Evolutionary conservation across 371 early-diverging fungal genomes (phyloP), one percentile per base, ranked within the genome.

Genomic region (Fennellomyces sp.): DNA sequence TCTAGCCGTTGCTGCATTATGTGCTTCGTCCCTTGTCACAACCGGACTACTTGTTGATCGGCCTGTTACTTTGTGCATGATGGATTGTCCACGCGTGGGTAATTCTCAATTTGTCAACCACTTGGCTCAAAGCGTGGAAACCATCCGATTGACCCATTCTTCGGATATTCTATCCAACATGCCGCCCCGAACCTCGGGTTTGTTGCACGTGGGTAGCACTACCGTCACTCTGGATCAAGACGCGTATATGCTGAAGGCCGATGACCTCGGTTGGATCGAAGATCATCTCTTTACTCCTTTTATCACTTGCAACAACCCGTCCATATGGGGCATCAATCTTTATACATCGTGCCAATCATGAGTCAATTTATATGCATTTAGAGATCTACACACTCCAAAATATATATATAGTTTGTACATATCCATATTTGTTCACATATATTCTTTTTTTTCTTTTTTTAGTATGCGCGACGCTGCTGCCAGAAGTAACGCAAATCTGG

Each of bases 1-100:
- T 29, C 27, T 63, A 76, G 76, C 73, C 35, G 70, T 70, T 21
- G 76, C 73, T 7, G 65, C 73, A 30, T 53, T 76, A 21, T 76
- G 76, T 58, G 73, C 76, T 55, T 76, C 62, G 11, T 72, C 76
- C 5, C 39, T 76, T n/a, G 61, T 68, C 27, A 70, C 67, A 2
- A 76, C 73, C 0, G 56, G 64, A 30, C 49, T 76, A 28, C 60
- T 75, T 6, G 56, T 62, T 25, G 58, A 72, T 45, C 60, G 76
- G 36, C 17, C 42, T 0, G 70, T 76, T 2, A 64, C 68, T 2
- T 64, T 73, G 2, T 68, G 65, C 29, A 62, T 63, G 11, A 54
- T 73, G 15, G 68, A 70, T 47, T 52, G 73, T 11, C 76, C 76
- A 10, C 59, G 76, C n/a, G 64, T 72, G 23, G 76, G 71, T 7